A percentile compares a stretch with the other conserved stretches of the same genome.
phyloP scores from a whole-genome alignment of 306 rosid species.

The Inga leiocalycina region DNA sequence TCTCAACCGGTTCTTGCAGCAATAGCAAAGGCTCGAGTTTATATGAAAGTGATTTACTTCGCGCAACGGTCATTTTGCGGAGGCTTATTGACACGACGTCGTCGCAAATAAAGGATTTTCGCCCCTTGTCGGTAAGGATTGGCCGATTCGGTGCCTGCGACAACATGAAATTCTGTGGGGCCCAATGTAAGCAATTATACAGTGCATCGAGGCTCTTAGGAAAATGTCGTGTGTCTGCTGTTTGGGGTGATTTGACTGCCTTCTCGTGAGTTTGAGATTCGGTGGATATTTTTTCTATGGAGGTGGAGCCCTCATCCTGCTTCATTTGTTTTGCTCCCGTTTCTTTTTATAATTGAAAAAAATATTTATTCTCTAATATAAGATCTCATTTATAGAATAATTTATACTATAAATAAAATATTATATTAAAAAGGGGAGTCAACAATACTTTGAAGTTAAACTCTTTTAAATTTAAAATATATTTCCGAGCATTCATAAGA shows the following conservation, averaged over 20 bases:
- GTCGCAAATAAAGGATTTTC: slow-evolving; percentile 9
- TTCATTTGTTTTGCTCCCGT: not conserved
- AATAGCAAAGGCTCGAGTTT: no score
- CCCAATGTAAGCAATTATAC: slow-evolving; percentile 54
- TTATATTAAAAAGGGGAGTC: no score
- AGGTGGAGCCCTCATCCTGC: not conserved
- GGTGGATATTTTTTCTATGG: not conserved
- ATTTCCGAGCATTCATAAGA: no score
- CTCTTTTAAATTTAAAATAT: not conserved
- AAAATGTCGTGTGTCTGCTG: slow-evolving; percentile 34
- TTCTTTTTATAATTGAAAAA: no score
- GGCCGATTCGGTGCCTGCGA: slow-evolving; percentile 23
- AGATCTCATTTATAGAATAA: no score
- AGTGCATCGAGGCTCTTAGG: slow-evolving; percentile 21
- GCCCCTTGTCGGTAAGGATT: slow-evolving; percentile 52
- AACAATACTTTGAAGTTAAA: not conserved
- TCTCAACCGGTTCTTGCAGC: slow-evolving; percentile 7
- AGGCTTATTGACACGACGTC: not conserved
- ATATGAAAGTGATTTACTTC: no score
- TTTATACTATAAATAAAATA: no score
- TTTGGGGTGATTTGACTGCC: slow-evolving; percentile 19
- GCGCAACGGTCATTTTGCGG: slow-evolving; percentile 27
- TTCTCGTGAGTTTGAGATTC: not conserved
- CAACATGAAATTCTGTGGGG: slow-evolving; percentile 25
- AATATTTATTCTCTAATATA: no score